Percentiles rank a stretch among this genome's conserved stretches.
Conservation (phyloP, 139 green algal genomes). For the Mesostigma viride region DNA sequence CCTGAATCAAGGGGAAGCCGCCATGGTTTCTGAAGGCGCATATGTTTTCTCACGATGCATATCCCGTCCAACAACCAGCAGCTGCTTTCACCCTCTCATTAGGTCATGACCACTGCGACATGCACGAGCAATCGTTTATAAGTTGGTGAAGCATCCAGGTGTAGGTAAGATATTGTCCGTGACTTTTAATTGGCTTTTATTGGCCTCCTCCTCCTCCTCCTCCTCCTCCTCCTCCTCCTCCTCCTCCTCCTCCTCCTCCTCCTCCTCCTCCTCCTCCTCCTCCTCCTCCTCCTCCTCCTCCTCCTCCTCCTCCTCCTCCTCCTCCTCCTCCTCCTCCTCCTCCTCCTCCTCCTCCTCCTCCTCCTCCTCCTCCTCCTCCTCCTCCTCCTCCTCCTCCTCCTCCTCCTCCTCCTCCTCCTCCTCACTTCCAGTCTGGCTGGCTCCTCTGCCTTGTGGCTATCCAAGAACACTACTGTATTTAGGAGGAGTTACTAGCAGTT, state of each 20-base stretch:
- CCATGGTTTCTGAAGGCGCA: too few relatives aligned
- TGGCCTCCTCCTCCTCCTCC: not conserved
- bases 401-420: not conserved
- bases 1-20: too few relatives aligned
- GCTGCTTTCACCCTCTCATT: too few relatives aligned
- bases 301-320: not conserved
- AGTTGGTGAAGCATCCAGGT: too few relatives aligned
- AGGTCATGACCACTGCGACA: too few relatives aligned
- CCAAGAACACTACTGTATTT: too few relatives aligned
- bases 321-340: not conserved
- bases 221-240: not conserved
- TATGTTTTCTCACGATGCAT: too few relatives aligned
- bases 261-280: constrained; percentile 2
- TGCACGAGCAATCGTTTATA: too few relatives aligned
- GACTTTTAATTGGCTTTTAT: not conserved
- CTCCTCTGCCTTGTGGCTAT: too few relatives aligned
- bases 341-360: not conserved
- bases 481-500: too few relatives aligned
- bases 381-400: not conserved
- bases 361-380: not conserved
- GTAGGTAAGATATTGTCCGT: not conserved
- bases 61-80: too few relatives aligned
- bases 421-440: too few relatives aligned
- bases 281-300: not conserved
- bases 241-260: constrained; percentile 6